A percentile compares a stretch with the other conserved stretches of the same genome.
These are phyloP conservation scores for Turnera subulata DNA, from an alignment of 345 rosid species.

Conservation along the genomic window DNA sequence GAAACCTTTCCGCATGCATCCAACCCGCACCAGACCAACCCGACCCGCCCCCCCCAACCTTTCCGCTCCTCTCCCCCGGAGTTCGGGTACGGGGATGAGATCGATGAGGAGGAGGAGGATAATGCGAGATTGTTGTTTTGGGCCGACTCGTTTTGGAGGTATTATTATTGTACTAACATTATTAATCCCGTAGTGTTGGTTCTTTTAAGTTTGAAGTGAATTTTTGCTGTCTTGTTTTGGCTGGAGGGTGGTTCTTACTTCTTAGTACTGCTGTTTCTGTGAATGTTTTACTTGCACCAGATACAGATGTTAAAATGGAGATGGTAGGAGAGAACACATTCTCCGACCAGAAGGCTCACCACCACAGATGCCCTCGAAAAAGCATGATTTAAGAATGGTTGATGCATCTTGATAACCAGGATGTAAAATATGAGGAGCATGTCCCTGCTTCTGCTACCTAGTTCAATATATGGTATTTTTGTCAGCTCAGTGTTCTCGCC, in stretches of 20 bases:
- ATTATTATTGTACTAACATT: slow-evolving; percentile 1
- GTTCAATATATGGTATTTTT: too few relatives aligned
- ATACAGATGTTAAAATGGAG: slow-evolving; percentile 58
- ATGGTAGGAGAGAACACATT: slow-evolving; percentile 71
- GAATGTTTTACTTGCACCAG: slow-evolving; percentile 30
- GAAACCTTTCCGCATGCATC: slow-evolving; percentile 53
- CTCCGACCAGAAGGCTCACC: slow-evolving; percentile 67
- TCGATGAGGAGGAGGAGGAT: slow-evolving; percentile 96
- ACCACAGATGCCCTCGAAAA: slow-evolving; percentile 85
- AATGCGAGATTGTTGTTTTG: slow-evolving; percentile 72
- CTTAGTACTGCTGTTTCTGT: too few relatives aligned
- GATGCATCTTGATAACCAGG: slow-evolving; percentile 38
- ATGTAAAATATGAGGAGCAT: not conserved
- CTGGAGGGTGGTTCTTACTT: too few relatives aligned
- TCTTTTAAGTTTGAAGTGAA: too few relatives aligned
- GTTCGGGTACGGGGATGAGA: slow-evolving; percentile 86
- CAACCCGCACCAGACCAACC: not conserved
- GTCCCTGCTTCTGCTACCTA: too few relatives aligned
- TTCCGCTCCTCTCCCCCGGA: slow-evolving; percentile 45
- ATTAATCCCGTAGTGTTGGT: too few relatives aligned
- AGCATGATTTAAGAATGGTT: slow-evolving; percentile 74
- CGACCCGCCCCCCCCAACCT: slow-evolving; percentile 17
- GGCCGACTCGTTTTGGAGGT: slow-evolving; percentile 68
- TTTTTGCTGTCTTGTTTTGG: too few relatives aligned
- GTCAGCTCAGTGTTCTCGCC: too few relatives aligned